Base-by-base conservation (phyloP, 352 stramenopile species). In the Thraustochytrium striatum region DNA sequence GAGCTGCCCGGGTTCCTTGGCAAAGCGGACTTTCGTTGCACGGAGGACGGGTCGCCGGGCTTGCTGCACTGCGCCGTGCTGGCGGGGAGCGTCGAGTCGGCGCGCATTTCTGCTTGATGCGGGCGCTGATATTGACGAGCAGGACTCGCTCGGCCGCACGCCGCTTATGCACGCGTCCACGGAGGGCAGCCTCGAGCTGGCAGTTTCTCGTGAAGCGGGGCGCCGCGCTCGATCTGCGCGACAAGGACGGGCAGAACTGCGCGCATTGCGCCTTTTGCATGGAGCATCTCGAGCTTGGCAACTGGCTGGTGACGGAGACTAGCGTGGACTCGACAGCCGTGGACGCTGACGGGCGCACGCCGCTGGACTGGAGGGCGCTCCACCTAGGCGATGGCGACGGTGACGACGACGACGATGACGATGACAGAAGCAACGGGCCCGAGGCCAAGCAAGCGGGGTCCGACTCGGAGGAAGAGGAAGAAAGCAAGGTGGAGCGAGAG, bases 61-160 rank as follows among this genome's bases (percentile, higher is more conserved):
- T 1, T 75, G 16, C 50, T 75, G 16, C 65, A 75, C 5, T 62
- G 65, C 50, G 65, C 65, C 3, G 65, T 75, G n/a, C 65, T 75
- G 16, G 65, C 65, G 3, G 52, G 52, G 8, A 75, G 61, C 30
- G 7, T 75, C 11, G 50, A 43, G 11, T 30, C 65, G 11, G 61
- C 52, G 25, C 28, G 36, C 8, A 8, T 75, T 7, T n/a, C 3
- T 75, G 11, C 65, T 75, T 3, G 35, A 68, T 9, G 65, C 65
- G 9, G 65, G 65, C n/a, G 65, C 65, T 19, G 65, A 75, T 75
- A 75, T 75, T 75, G 61, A 75, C 36, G 65, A 75, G 28, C 44
- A 62, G 32, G 65, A 75, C 30, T 38, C 21, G 11, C 7, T 32
- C 16, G 65, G 65, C 0, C 65, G 65, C 43, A 44, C 41, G 3